Evolutionary conservation across 1,284 basidiomycete species (phyloP), one percentile per base, ranked within the genome.

Genomic region (Trametes hirsuta): DNA sequence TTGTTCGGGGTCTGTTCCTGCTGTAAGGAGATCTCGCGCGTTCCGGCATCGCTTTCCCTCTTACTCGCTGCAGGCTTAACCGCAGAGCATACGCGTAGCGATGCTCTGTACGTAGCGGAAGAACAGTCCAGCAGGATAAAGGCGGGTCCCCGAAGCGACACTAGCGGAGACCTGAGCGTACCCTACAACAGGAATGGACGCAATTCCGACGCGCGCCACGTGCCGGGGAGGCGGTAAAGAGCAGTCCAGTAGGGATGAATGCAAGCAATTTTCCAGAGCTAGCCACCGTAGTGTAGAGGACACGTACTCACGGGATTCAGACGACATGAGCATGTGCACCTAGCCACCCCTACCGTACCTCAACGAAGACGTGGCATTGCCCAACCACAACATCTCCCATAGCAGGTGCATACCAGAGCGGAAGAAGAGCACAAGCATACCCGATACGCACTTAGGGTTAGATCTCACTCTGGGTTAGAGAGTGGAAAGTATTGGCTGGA

Each of bases 191-290:
- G 59, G n/a, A 53, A 47, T 36, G 48, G 68, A 65, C 69, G 58
- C 15, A 14, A 24, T 42, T 45, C 64, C 42, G 45, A 48, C 48
- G 25, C 45, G 42, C 36, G 53, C 68, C 75, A 78, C 80, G 70
- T 82, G 78, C 81, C 76, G 81, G 69, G 82, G 79, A 78, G 66
- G 77, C 77, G 75, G 77, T 79, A 60, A 62, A 69, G 71, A 67
- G 66, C 60, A 58, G 15, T 49, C 42, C 49, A 58, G 65, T 69
- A 68, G 74, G 67, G 65, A 30, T 82, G 79, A 73, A 69, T 39
- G 75, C 71, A 70, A 70, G 63, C 66, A 71, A 72, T 47, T 25
- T n/a, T 45, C 47, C 66, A 58, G 52, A 55, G 24, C 18, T 53
- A 48, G 48, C 49, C 47, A 42, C 50, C 52, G 53, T 30, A 55